Base-by-base conservation (phyloP, 805 yeast genomes). In the Candida hungchunana region DNA sequence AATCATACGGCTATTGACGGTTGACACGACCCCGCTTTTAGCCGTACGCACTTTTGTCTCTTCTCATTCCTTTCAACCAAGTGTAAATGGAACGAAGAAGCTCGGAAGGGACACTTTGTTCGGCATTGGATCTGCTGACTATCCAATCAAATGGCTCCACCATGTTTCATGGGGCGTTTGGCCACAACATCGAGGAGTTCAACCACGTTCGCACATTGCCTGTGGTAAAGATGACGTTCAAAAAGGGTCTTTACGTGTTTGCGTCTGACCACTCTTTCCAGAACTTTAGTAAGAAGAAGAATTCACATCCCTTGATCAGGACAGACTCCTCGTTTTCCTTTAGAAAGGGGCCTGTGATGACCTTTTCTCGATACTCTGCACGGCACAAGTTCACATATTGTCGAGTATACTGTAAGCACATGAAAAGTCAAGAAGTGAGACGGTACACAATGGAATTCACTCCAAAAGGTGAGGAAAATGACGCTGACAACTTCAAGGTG, bases 161-260 rank as follows among this genome's bases (percentile, higher is more conserved):
- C 0, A 42, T 50, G 15, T 50, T 46, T 13, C 56, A 53, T 19
- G 21, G 46, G 11, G 43, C 52, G 1, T 31, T 51, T 19, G 56
- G 56, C 3, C 47, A 43, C 17, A 33, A 48, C 4, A 35, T 48
- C 13, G 15, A 37, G 13, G 58, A 51, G 29, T 53, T 47, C 36
- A 50, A 49, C 39, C 40, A 38, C 16, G 33, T 53, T 12, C 48
- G 70, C 26, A 46, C 53, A 4, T 36, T 64, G 21, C 66, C 64
- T 0, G 51, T 64, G 12, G 55, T 55, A 0, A 55, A 65, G 2
- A 44, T 58, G 4, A 21, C 62, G 14, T 46, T 64, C 27, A 57
- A 60, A 18, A 61, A 60, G 31, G 71, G 71, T 1, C 43, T 61
- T 28, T 61, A 45, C 36, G 55, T 61, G n/a, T 64, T 64, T 43